Evolutionary conservation across 2,329 filamentous ascomycete genomes (phyloP).

Genomic region (Aschersonia sp.): DNA sequence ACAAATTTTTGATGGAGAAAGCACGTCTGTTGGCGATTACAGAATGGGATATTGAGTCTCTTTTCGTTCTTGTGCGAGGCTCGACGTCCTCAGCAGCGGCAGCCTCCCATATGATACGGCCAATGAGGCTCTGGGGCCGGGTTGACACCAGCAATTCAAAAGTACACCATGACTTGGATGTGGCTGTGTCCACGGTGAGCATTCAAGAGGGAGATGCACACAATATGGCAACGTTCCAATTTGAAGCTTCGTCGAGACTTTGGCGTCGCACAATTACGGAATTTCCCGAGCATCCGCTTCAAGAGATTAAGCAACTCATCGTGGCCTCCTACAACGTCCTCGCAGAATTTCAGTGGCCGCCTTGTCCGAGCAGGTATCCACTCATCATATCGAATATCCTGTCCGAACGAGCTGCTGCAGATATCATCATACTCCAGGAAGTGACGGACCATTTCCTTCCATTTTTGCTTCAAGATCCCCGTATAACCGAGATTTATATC

Average conservation of each 20-base stretch:
- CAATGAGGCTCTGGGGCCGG: conserved; percentile 43
- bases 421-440: conserved; percentile 43
- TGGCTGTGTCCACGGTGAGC: no score
- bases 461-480: conserved; percentile 31
- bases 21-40: conserved; percentile 30
- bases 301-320: conserved; percentile 10
- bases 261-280: not conserved
- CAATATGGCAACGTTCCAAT: not conserved
- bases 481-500: conserved; percentile 33
- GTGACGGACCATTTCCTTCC: conserved; percentile 49
- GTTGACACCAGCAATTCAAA: conserved; percentile 19
- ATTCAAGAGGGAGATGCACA: no score
- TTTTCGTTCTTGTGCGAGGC: conserved; percentile 40
- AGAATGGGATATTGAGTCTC: conserved; percentile 30
- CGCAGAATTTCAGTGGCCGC: conserved; percentile 33
- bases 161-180: conserved; percentile 4
- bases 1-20: conserved; percentile 38
- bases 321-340: conserved; percentile 39
- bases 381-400: conserved; percentile 29
- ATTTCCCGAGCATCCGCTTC: not conserved
- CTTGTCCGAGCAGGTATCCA: conserved; percentile 24
- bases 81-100: conserved; percentile 11
- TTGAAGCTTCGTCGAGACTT: not conserved
- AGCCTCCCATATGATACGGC: conserved; percentile 9
- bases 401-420: conserved; percentile 23